Conservation (phyloP, 164 flowering plant species). For the Stephania yunnanensis region DNA sequence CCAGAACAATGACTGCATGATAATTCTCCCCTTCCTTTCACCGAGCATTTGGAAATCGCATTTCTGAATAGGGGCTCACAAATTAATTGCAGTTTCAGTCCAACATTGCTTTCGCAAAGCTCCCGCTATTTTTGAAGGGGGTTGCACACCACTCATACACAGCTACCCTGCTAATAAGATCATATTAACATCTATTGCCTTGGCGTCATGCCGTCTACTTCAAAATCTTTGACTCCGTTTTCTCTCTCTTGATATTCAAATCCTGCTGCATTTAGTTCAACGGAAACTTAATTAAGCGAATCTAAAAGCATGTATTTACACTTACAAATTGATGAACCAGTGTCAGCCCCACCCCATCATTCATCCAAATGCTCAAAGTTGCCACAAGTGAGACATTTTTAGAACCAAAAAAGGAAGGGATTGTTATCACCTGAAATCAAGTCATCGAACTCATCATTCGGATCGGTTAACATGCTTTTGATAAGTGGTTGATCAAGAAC, state of each 20-base stretch:
- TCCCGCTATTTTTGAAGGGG: background rate
- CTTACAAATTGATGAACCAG: background rate
- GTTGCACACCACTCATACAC: background rate
- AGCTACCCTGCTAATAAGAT: background rate
- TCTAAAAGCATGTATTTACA: background rate
- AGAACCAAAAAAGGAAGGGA: slow-evolving; percentile 5
- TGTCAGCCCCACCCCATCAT: background rate
- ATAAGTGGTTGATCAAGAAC: slow-evolving; percentile 39
- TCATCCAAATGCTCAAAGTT: background rate
- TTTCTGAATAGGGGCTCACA: background rate
- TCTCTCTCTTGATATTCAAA: slow-evolving; percentile 57
- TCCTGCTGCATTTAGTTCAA: slow-evolving; percentile 29
- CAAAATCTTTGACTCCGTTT: slow-evolving; percentile 28
- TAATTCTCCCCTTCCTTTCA: background rate
- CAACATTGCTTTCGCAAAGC: background rate
- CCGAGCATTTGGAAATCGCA: background rate
- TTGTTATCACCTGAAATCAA: slow-evolving; percentile 40
- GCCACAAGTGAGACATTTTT: background rate
- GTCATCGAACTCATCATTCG: slow-evolving; percentile 39
- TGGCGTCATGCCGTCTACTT: slow-evolving; percentile 19
- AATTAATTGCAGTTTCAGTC: background rate
- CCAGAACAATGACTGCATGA: background rate
- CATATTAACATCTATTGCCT: background rate
- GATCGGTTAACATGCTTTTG: slow-evolving; percentile 27
- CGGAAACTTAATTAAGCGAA: background rate